Evolutionary conservation across 495 filamentous ascomycete species (phyloP).

Genomic region (Hamigera avellanea): DNA sequence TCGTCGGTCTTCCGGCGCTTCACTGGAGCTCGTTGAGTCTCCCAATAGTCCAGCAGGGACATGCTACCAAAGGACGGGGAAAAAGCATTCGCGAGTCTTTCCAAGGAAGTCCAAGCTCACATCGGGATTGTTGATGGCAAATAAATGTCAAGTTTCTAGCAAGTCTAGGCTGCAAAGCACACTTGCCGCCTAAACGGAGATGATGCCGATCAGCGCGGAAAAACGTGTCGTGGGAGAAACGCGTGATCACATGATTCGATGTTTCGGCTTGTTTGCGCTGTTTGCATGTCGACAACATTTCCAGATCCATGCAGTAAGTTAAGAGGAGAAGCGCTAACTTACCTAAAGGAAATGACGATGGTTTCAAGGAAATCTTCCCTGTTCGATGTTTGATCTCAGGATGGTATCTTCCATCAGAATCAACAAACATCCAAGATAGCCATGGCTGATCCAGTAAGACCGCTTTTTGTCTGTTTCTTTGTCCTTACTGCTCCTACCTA

Average conservation of each 20-base stretch:
- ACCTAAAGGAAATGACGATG: too few species aligned
- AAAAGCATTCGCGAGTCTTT: conserved; percentile 1
- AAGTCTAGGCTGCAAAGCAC: too few species aligned
- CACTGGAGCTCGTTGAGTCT: conserved; percentile 20
- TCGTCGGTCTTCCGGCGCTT: conserved; percentile 23
- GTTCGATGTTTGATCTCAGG: too few species aligned
- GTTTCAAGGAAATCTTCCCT: too few species aligned
- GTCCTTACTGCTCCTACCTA: too few species aligned
- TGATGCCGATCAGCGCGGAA: neutral
- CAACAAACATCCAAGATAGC: neutral
- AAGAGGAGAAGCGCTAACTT: too few species aligned
- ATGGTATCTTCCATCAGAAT: neutral
- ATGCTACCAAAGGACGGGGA: conserved; percentile 14
- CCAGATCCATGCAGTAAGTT: too few species aligned
- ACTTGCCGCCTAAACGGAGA: neutral
- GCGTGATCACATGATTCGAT: conserved; percentile 6
- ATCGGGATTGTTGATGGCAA: conserved; percentile 1
- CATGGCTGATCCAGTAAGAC: too few species aligned
- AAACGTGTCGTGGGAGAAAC: neutral
- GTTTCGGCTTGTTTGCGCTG: neutral
- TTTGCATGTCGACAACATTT: too few species aligned
- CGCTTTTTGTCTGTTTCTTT: too few species aligned
- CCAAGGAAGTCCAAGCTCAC: neutral
- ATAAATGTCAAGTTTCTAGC: too few species aligned
- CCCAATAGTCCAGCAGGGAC: conserved; percentile 34